phyloP scores from a whole-genome alignment of 352 stramenopile genomes.

The Thalassiosira livingstoniorum region DNA sequence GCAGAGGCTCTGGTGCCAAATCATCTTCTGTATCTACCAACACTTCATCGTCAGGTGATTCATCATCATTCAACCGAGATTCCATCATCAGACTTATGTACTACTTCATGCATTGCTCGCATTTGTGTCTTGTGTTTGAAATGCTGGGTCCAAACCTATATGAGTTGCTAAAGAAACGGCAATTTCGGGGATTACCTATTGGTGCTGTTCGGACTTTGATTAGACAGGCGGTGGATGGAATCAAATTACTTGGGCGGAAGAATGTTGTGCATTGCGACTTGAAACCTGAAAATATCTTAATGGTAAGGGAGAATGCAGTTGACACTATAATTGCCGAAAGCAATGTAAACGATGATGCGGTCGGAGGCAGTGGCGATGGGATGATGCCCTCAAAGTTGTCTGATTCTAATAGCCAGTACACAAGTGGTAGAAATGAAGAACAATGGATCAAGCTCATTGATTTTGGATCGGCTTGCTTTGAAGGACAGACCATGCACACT shows the following conservation, averaged over 20 bases:
- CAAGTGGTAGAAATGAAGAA: conserved; percentile 18
- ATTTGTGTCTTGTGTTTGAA: conserved; percentile 97
- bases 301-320: conserved; percentile 68
- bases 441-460: conserved; percentile 96
- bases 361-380: neutral
- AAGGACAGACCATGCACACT: conserved; percentile 91
- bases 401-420: conserved; percentile 11
- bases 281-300: conserved; percentile 98
- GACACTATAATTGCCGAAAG: conserved; percentile 44
- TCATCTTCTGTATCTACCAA: neutral
- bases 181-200: conserved; percentile 94
- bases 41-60: neutral
- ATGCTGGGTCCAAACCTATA: conserved; percentile 95
- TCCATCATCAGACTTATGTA: conserved; percentile 91
- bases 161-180: conserved; percentile 94
- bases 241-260: conserved; percentile 86
- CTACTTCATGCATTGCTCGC: conserved; percentile 92
- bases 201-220: conserved; percentile 89
- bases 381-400: neutral
- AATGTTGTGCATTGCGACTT: conserved; percentile 97
- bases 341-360: no score
- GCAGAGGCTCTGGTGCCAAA: neutral
- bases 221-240: conserved; percentile 88
- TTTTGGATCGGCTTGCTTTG: conserved; percentile 95
- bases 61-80: conserved; percentile 20